Evolutionary conservation across 2,329 filamentous ascomycete species (phyloP), one percentile per base, ranked within the genome.

Genomic region (Diplodia mutila): DNA sequence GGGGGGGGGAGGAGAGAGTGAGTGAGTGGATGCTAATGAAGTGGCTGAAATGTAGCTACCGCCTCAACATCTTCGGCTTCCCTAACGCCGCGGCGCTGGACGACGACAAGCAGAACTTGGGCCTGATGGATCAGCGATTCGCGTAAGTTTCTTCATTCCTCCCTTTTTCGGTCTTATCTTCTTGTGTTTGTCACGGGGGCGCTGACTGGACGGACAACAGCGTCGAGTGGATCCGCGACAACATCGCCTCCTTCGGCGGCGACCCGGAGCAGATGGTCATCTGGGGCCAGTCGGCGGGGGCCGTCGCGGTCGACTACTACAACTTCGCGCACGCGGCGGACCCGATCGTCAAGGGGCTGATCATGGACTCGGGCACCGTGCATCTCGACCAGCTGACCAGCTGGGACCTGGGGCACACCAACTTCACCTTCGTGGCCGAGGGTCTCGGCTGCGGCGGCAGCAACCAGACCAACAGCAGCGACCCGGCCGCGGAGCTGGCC

Each of bases 331-430:
- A 80, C 65, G 70, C 72, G 5, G 65, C 80, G 0, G 81, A 86
- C 39, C 83, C 85, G 6, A 86, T 87, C 23, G 80, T 81, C 27
- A 73, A 78, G 11, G 83, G 79, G 2, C 74, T 85, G 14, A 83
- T 86, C 67, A 75, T 80, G 5, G 77, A 81, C 48, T 86, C 84
- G 5, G 85, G 85, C 6, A 84, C 79, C 3, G 80, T 77, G 2
- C 74, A 76, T 23, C 75, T 75, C 1, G 75, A 73, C n/a, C 64
- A 66, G 52, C 70, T 73, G 4, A 69, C 73, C 2, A 73, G 68
- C 9, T 37, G 63, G 8, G 76, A 77, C 46, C 42, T 68, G 8
- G 63, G 69, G 14, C 73, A 78, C 27, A 72, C 73, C 16, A 81
- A 80, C 70, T 81, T 81, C 70, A 78, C 77, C 1, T 77, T 74